A percentile compares a stretch with the other conserved stretches of the same genome.
phyloP scores from a whole-genome alignment of 805 yeast species.

The Barnettozyma californica region DNA sequence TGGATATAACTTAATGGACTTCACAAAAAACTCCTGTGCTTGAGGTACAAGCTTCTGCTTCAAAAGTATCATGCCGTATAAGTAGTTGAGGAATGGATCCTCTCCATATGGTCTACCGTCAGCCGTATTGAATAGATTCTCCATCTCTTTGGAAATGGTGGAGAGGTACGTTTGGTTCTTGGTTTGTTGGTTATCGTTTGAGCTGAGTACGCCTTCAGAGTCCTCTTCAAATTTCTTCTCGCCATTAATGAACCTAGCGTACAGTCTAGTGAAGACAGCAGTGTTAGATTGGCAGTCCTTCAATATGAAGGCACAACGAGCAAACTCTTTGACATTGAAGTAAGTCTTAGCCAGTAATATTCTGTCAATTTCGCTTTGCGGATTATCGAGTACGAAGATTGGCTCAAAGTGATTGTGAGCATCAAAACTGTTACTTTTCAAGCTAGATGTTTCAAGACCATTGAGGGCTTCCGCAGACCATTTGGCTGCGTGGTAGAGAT shows the following conservation, averaged over 20 bases:
- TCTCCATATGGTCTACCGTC: constrained; percentile 18
- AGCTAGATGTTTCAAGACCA: constrained; percentile 33
- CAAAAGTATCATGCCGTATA: constrained; percentile 63
- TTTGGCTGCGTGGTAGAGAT: constrained; percentile 66
- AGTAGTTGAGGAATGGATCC: constrained; percentile 63
- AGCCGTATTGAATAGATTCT: constrained; percentile 22
- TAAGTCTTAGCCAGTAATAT: constrained; percentile 62
- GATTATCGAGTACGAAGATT: not conserved
- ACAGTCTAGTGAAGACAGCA: constrained; percentile 58
- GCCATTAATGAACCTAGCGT: constrained; percentile 67
- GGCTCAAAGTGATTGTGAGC: constrained; percentile 5
- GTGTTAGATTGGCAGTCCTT: constrained; percentile 45
- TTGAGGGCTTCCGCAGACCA: constrained; percentile 81
- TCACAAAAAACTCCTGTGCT: constrained; percentile 58
- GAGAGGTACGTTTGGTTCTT: constrained; percentile 27
- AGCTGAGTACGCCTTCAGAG: constrained; percentile 57
- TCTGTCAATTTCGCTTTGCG: constrained; percentile 34
- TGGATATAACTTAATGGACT: constrained; percentile 64
- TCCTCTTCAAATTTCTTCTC: constrained; percentile 73
- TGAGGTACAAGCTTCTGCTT: constrained; percentile 53
- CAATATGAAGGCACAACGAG: constrained; percentile 61
- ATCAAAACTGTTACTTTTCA: constrained; percentile 4
- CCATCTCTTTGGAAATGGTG: constrained; percentile 38
- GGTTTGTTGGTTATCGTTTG: constrained; percentile 27
- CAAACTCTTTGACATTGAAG: constrained; percentile 82